Evolutionary conservation across 495 filamentous ascomycete genomes (phyloP).

Genomic region (Pyrenula massariospora): DNA sequence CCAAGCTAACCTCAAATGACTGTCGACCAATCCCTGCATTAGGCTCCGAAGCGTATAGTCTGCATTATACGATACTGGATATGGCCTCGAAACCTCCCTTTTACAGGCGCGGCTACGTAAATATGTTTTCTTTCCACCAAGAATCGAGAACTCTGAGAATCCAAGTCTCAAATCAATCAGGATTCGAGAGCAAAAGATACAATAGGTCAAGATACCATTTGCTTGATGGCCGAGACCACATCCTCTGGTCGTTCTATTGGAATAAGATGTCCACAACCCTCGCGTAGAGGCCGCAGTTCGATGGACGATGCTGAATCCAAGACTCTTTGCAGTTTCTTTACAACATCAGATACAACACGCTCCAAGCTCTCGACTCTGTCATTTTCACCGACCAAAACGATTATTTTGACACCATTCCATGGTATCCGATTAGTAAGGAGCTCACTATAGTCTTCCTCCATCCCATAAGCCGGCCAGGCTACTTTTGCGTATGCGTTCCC

Average conservation of each 20-base stretch:
- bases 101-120: no score
- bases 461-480: conserved; percentile 27
- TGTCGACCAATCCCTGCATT: no score
- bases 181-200: no score
- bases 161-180: no score
- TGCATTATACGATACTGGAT: no score
- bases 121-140: no score
- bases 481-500: conserved; percentile 20
- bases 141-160: no score
- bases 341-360: background rate
- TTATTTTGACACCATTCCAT: background rate
- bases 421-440: background rate
- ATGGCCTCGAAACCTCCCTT: no score
- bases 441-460: conserved; percentile 19
- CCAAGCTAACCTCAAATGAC: no score
- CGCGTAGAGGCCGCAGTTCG: background rate
- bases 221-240: background rate
- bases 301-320: background rate
- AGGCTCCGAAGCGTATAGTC: no score
- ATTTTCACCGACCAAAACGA: background rate
- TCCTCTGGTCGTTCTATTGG: background rate
- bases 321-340: background rate
- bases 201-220: background rate
- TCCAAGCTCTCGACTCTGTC: background rate
- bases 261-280: background rate